Conservation (phyloP, 495 filamentous ascomycete genomes). For the Tuber aestivum region DNA sequence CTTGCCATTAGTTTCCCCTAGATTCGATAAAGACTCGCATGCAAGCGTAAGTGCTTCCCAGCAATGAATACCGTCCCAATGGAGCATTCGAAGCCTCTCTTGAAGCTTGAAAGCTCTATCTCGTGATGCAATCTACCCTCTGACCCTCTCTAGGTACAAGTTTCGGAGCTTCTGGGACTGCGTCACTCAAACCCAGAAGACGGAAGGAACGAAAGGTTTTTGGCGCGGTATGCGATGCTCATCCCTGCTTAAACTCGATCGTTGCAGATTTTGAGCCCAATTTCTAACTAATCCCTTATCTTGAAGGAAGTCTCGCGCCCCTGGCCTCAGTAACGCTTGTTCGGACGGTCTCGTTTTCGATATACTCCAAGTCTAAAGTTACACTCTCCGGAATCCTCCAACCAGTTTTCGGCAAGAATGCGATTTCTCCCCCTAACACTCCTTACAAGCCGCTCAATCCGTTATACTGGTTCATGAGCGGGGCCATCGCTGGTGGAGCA, state of each 20-base stretch:
- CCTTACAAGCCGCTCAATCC: slow-evolving; percentile 35
- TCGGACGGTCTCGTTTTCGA: slow-evolving; percentile 85
- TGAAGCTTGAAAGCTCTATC: not conserved
- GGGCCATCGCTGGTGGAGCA: slow-evolving; percentile 69
- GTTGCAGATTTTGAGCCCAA: slow-evolving; percentile 6
- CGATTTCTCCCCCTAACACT: slow-evolving; percentile 33
- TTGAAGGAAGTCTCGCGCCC: slow-evolving; percentile 66
- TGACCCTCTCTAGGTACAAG: slow-evolving; percentile 53
- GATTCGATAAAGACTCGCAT: slow-evolving; percentile 83
- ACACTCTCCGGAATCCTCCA: slow-evolving; percentile 51
- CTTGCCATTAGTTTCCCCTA: slow-evolving; percentile 58
- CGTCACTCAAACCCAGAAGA: slow-evolving; percentile 63
- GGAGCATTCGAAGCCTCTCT: not conserved
- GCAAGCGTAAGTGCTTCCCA: slow-evolving; percentile 54
- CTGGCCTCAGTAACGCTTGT: slow-evolving; percentile 83
- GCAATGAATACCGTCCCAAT: not conserved
- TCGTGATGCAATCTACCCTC: slow-evolving; percentile 14
- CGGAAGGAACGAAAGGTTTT: slow-evolving; percentile 67
- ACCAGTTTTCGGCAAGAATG: slow-evolving; percentile 28
- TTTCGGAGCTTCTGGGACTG: slow-evolving; percentile 65
- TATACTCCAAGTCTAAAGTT: slow-evolving; percentile 81
- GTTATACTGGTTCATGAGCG: slow-evolving; percentile 51
- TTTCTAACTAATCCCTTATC: slow-evolving; percentile 8
- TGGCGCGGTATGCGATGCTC: slow-evolving; percentile 58
- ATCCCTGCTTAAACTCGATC: slow-evolving; percentile 15